A percentile compares a stretch with the other conserved stretches of the same genome.
These are phyloP conservation scores for Streptanthus diversifolius DNA, from an alignment of 345 rosid genomes.

Conservation along the genomic window DNA sequence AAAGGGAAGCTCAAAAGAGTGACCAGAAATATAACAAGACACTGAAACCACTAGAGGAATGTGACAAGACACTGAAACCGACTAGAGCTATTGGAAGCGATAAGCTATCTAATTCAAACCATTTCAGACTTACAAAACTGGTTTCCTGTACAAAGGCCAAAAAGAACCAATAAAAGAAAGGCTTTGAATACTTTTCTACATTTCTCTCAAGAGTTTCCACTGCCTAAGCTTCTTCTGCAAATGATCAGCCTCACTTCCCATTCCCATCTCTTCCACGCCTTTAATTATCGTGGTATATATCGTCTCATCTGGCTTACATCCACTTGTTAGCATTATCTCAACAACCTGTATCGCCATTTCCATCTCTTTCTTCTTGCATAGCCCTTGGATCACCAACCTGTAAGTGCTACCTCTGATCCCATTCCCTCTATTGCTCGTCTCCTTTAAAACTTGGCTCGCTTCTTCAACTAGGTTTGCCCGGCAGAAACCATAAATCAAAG, in stretches of 20 bases:
- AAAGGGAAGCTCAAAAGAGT: neutral
- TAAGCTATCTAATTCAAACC: neutral
- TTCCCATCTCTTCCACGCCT: slow-evolving; percentile 57
- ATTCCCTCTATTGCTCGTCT: slow-evolving; percentile 51
- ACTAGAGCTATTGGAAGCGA: neutral
- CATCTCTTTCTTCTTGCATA: slow-evolving; percentile 55
- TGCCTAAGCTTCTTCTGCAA: slow-evolving; percentile 50
- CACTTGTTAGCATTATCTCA: slow-evolving; percentile 59
- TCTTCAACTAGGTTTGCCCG: slow-evolving; percentile 46
- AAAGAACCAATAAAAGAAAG: neutral
- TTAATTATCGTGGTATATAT: slow-evolving; percentile 42
- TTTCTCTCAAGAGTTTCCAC: slow-evolving; percentile 38
- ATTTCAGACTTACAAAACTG: slow-evolving; percentile 6
- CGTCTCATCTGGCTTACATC: slow-evolving; percentile 48
- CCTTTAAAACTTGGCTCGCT: slow-evolving; percentile 52
- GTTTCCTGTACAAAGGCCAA: slow-evolving; percentile 16
- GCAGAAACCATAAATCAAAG: slow-evolving; percentile 67
- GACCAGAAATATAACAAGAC: neutral
- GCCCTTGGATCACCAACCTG: slow-evolving; percentile 48
- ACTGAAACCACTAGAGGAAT: neutral
- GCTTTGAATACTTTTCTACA: neutral
- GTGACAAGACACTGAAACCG: neutral
- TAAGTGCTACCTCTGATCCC: slow-evolving; percentile 47
- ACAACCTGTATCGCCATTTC: slow-evolving; percentile 64
- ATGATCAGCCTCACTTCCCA: slow-evolving; percentile 55